Conservation (phyloP, 2,329 filamentous ascomycete genomes). For the Aspergillus candidus region DNA sequence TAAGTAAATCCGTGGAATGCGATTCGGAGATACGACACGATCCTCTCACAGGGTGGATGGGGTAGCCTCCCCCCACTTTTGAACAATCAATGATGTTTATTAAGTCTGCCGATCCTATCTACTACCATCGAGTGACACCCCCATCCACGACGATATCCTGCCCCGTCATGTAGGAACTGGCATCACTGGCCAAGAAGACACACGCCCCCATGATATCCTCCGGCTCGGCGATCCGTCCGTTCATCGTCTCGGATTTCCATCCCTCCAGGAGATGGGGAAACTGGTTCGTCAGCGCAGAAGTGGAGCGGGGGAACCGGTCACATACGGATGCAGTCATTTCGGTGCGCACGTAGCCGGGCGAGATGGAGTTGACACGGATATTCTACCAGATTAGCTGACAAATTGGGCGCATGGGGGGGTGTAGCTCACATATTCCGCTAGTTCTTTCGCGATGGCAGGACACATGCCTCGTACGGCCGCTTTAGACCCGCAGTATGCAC, state of each 20-base stretch:
- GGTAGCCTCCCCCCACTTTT: conserved; percentile 23
- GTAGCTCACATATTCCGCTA: conserved; percentile 32
- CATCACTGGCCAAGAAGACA: conserved; percentile 46
- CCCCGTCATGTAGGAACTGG: conserved; percentile 42
- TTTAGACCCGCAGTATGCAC: conserved; percentile 45
- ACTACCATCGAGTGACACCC: conserved; percentile 38
- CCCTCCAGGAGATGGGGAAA: conserved; percentile 45
- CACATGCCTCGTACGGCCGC: conserved; percentile 45
- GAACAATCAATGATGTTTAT: background rate
- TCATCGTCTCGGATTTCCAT: conserved; percentile 49
- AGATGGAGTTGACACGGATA: conserved; percentile 40
- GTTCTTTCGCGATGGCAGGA: conserved; percentile 43
- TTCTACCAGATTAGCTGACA: conserved; percentile 17
- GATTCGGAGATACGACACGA: conserved; percentile 19
- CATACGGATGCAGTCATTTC: conserved; percentile 30
- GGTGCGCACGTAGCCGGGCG: conserved; percentile 35
- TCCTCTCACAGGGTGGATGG: conserved; percentile 36
- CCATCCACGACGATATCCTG: conserved; percentile 45
- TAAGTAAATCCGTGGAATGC: background rate
- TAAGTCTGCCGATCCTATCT: background rate
- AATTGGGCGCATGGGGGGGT: background rate
- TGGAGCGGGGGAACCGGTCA: background rate
- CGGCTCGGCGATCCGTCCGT: conserved; percentile 42
- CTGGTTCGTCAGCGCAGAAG: conserved; percentile 11
- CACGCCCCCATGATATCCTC: conserved; percentile 48